Evolutionary conservation across 2,329 filamentous ascomycete genomes (phyloP).

Genomic region (Botryotinia globosa): DNA sequence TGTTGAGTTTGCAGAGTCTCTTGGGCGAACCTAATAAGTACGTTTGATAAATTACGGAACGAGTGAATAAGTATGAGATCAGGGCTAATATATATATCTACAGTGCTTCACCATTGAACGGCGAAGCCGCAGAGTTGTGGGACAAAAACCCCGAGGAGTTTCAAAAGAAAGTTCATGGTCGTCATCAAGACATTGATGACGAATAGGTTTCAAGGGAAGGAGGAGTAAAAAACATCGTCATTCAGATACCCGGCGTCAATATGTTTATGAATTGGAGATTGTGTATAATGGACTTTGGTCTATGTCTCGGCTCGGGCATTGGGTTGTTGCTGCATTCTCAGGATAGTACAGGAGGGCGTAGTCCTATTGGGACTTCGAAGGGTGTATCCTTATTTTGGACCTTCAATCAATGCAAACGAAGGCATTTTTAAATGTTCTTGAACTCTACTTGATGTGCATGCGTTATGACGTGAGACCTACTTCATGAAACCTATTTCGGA

Average conservation of each 20-base stretch:
- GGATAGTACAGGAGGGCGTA: constrained; percentile 8
- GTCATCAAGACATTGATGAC: constrained; percentile 63
- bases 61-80: neutral
- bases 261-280: constrained; percentile 18
- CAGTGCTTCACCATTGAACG: constrained; percentile 91
- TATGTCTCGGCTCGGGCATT: neutral
- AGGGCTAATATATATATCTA: constrained; percentile 30
- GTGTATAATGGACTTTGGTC: constrained; percentile 4
- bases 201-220: constrained; percentile 41
- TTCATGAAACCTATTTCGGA: neutral
- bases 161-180: constrained; percentile 68
- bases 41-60: constrained; percentile 38
- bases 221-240: constrained; percentile 9
- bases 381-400: constrained; percentile 8
- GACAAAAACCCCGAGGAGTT: constrained; percentile 84
- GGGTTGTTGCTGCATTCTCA: constrained; percentile 7
- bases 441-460: neutral
- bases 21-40: constrained; percentile 98
- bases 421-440: neutral
- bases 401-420: neutral
- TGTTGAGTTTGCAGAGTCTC: constrained; percentile 90
- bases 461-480: neutral
- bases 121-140: constrained; percentile 94
- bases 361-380: neutral
- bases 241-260: constrained; percentile 18